A percentile compares a stretch with the other conserved stretches of the same genome.
These are phyloP conservation scores for Schizopora paradoxa DNA, from an alignment of 1,284 basidiomycete genomes.

Conservation along the genomic window DNA sequence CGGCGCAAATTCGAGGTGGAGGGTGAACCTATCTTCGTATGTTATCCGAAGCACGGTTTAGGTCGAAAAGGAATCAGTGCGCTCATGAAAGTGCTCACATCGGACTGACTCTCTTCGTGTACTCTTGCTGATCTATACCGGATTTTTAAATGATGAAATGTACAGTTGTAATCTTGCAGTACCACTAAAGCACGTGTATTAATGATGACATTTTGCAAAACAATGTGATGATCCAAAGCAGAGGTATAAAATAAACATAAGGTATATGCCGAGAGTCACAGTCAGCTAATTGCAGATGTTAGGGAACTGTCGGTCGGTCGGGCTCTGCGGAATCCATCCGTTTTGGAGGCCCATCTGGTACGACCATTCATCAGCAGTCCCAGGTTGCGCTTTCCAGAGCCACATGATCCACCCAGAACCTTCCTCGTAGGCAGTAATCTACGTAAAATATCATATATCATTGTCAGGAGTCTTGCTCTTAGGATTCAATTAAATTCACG, in stretches of 20 bases:
- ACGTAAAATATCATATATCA: not conserved
- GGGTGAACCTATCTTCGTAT: slow-evolving; percentile 31
- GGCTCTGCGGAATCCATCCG: slow-evolving; percentile 79
- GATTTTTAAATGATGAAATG: no score
- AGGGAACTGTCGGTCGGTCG: slow-evolving; percentile 44
- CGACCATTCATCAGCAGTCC: slow-evolving; percentile 70
- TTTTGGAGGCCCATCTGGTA: slow-evolving; percentile 71
- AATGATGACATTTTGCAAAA: no score
- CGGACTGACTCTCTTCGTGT: no score
- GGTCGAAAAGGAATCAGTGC: slow-evolving; percentile 35
- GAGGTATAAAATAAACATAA: no score
- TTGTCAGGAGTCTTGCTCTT: slow-evolving; percentile 15
- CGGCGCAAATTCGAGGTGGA: slow-evolving; percentile 36
- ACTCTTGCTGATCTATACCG: no score
- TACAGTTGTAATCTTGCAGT: no score
- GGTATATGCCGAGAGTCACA: no score
- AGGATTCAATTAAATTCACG: slow-evolving; percentile 23
- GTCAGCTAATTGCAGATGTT: slow-evolving; percentile 44
- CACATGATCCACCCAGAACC: slow-evolving; percentile 71
- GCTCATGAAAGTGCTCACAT: slow-evolving; percentile 31
- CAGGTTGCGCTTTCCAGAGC: slow-evolving; percentile 50
- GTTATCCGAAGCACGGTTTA: slow-evolving; percentile 22
- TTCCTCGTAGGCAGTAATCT: slow-evolving; percentile 55
- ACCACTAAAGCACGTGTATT: no score
- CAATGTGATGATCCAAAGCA: no score